These are phyloP conservation scores for Amanita fuliginea DNA, from an alignment of 768 basidiomycete genomes.

Conservation along the genomic window DNA sequence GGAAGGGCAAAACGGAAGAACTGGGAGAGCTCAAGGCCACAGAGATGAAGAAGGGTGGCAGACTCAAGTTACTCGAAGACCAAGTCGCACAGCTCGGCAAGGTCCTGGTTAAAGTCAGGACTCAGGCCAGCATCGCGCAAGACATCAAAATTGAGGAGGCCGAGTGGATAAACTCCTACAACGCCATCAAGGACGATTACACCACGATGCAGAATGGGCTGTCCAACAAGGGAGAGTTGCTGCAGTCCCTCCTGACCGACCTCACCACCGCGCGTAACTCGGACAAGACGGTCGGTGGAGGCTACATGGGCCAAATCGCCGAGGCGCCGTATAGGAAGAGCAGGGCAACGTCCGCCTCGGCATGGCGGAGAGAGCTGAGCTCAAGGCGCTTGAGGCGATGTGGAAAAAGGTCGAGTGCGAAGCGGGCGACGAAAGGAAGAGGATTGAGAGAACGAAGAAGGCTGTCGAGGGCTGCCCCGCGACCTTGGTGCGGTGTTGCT, in stretches of 20 bases:
- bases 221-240: conserved; percentile 75
- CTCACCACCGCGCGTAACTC: conserved; percentile 51
- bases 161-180: conserved; percentile 54
- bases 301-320: conserved; percentile 94
- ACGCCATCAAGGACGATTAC: conserved; percentile 59
- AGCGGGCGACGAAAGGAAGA: conserved; percentile 63
- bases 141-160: conserved; percentile 73
- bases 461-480: conserved; percentile 47
- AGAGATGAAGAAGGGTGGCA: conserved; percentile 90
- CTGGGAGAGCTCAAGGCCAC: conserved; percentile 40
- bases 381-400: conserved; percentile 61
- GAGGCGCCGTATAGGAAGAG: conserved; percentile 76
- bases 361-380: conserved; percentile 70
- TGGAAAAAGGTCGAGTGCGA: conserved; percentile 84
- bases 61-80: conserved; percentile 77
- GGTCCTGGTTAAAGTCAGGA: conserved; percentile 67
- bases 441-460: conserved; percentile 44
- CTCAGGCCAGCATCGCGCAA: conserved; percentile 77
- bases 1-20: conserved; percentile 35
- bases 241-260: conserved; percentile 91
- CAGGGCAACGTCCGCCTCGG: conserved; percentile 66
- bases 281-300: conserved; percentile 51
- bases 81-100: conserved; percentile 71
- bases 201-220: conserved; percentile 48
- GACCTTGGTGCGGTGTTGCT: conserved; percentile 50